Evolutionary conservation across 2,329 filamentous ascomycete species (phyloP), one percentile per base, ranked within the genome.

Genomic region (Chrysosporium keratinophilum): DNA sequence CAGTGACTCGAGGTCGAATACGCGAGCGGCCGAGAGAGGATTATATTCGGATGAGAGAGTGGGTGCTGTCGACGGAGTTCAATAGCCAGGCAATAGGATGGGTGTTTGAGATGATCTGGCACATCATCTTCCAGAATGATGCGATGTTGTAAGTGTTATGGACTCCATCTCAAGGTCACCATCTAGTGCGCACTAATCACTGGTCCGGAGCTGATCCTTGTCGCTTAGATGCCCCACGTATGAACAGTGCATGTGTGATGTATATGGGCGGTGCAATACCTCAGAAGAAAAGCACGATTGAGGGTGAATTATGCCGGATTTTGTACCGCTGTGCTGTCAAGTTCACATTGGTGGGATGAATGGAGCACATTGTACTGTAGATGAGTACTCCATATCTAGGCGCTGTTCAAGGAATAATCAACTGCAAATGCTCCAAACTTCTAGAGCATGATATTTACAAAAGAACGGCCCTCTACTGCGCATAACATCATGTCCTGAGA

Each of bases 21-120:
- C 64, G 62, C 14, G 65, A 73, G 58, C 68, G 73, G 23, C 71
- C 72, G 2, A 71, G 65, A 59, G 68, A 65, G 7, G 76, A 80
- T 55, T 85, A 84, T 58, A 61, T 78, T 14, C 73, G 72, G 39
- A 79, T 77, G 62, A 72, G 80, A 3, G 68, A 81, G 44, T 85
- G 82, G 82, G 58, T 84, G 40, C 62, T 82, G n/a, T 70, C 74
- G 9, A 81, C 80, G 1, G 66, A 74, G 3, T 64, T 80, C 49
- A 71, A 71, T 4, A 79, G 83, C 62, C 73, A 74, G 15, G 65
- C 77, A 23, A 80, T 76, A 28, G 82, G 81, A 1, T 71, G 81
- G 19, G 74, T 84, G 1, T 75, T 83, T 63, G 82, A 85, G 62
- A 84, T 82, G 60, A 66, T 81, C 15, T 85, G 82, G 82, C 82